phyloP scores from a whole-genome alignment of 2,329 filamentous ascomycete species.

The Tympanopsis confertula region DNA sequence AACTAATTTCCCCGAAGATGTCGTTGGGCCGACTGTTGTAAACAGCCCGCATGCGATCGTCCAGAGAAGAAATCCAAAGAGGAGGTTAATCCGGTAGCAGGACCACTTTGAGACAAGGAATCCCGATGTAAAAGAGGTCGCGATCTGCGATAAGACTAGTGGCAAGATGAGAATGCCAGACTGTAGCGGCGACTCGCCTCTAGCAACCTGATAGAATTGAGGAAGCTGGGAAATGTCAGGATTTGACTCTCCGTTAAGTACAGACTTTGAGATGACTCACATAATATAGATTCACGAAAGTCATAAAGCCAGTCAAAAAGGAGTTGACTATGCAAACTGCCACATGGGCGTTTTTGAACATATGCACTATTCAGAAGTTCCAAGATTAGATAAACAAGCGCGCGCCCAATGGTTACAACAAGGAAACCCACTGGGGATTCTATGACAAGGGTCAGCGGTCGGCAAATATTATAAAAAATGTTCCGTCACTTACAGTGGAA shows the following conservation, averaged over 20 bases:
- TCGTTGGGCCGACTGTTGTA: conserved; percentile 33
- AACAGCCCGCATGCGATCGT: conserved; percentile 37
- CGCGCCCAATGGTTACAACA: not conserved
- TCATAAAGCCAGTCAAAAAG: conserved; percentile 43
- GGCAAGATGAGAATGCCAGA: conserved; percentile 28
- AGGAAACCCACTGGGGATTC: conserved; percentile 24
- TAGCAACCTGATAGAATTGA: conserved; percentile 32
- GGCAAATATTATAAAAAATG: not conserved
- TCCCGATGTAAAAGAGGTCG: conserved; percentile 35
- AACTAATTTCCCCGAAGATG: conserved; percentile 38
- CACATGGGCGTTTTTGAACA: conserved; percentile 43
- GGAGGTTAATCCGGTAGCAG: conserved; percentile 38
- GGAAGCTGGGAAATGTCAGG: too few species aligned
- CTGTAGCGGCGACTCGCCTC: conserved; percentile 27
- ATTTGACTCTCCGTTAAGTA: not conserved
- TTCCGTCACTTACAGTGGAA: conserved; percentile 16
- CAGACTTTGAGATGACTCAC: conserved; percentile 14
- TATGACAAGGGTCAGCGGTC: not conserved
- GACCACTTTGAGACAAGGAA: conserved; percentile 39
- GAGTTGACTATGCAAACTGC: conserved; percentile 45
- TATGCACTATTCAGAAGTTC: conserved; percentile 26
- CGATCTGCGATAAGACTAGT: conserved; percentile 28
- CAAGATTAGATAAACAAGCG: conserved; percentile 5
- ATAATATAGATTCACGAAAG: conserved; percentile 41
- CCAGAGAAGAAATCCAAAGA: conserved; percentile 40